Evolutionary conservation across 1,139 yeast genomes (phyloP).

Genomic region (Arxiozyma slooffiae): DNA sequence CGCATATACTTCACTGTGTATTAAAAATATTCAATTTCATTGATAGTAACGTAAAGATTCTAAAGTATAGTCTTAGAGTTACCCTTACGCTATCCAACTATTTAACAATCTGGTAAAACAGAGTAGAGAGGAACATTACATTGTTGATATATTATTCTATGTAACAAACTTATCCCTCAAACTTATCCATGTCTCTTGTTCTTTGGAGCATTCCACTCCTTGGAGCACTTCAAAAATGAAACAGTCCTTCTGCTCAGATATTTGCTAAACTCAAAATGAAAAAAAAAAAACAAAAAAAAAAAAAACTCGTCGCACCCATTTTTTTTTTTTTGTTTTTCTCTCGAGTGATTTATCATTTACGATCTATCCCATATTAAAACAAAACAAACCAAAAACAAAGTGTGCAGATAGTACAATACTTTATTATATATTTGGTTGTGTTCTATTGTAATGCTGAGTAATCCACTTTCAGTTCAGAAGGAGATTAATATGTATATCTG

Average conservation of each 20-base stretch:
- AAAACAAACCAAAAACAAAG: too few species aligned
- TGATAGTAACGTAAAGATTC: background rate
- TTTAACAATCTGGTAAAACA: background rate
- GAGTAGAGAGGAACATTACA: background rate
- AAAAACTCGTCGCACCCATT: conserved; percentile 14
- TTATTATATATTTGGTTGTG: too few species aligned
- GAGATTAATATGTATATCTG: too few species aligned
- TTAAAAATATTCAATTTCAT: background rate
- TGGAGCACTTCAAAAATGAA: background rate
- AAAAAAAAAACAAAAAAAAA: conserved; percentile 27
- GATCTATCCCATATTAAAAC: too few species aligned
- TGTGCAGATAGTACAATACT: too few species aligned
- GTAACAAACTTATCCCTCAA: too few species aligned
- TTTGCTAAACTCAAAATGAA: too few species aligned
- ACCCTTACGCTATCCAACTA: background rate
- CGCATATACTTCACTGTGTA: background rate
- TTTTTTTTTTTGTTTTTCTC: conserved; percentile 10
- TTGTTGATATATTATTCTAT: too few species aligned
- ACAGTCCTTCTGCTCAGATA: too few species aligned
- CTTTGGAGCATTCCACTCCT: background rate
- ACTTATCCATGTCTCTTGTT: background rate
- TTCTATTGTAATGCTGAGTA: conserved; percentile 19
- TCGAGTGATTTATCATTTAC: too few species aligned
- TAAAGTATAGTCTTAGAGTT: background rate
- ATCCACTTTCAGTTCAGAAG: too few species aligned